Evolutionary conservation across 129 eudicot species (phyloP), one percentile per base, ranked within the genome.

Genomic region (Sambucus nigra): DNA sequence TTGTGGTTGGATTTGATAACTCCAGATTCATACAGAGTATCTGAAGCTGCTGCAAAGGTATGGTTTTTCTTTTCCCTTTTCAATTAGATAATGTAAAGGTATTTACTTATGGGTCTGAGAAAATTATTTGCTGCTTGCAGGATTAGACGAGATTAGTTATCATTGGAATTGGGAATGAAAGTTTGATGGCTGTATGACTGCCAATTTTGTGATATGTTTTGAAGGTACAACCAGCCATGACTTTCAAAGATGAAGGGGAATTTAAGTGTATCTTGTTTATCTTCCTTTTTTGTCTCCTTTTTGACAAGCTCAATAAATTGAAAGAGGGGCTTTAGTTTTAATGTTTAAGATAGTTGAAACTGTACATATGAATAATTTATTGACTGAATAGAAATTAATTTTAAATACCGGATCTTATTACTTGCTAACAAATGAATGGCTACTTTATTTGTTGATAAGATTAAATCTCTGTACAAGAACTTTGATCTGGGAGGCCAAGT

Each of bases 1-100:
- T 5, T 53, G 51, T 75, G 61, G 65, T 45, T 75, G 51, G 59
- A 33, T 0, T 59, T 59, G 8, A 60, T 69, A 52, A 69, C 75
- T 19, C 51, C 69, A 10, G 80, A 69, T 64, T 69, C 69, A n/a
- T 75, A 75, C 33, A 69, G 49, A 53, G 80, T 75, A 1, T 42
- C 68, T 55, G 72, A 64, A n/a, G 46, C 53, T 32, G 42, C 55
- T 23, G 11, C 38, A 52, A 69, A 69, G 73, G 80, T 69, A 57
- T 57, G 23, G 13, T 31, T 50, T 66, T 25, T 39, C 0, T n/a
- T 25, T 56, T 20, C 8, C 13, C 11, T 15, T 39, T 15, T 8
- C 16, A 17, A n/a, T n/a, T n/a, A n/a, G n/a, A n/a, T n/a, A n/a
- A n/a, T n/a, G n/a, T n/a, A n/a, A n/a, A 33, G 29, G 41, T 20